phyloP scores from a whole-genome alignment of 441 rosid genomes.

The Populus hybrid region DNA sequence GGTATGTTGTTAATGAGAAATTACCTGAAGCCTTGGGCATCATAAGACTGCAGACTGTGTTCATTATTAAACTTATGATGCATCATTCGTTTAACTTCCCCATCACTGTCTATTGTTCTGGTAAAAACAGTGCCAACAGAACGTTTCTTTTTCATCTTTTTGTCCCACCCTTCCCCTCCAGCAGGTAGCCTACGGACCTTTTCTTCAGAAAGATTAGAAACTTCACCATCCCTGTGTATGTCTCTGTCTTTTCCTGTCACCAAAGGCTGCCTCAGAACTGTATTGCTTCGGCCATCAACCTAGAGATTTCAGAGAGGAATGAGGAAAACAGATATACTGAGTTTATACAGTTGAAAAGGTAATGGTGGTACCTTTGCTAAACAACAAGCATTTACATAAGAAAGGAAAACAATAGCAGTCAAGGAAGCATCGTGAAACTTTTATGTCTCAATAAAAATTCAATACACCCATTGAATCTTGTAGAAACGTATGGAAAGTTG shows the following conservation, averaged over 20 bases:
- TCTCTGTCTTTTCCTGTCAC: slow-evolving; percentile 49
- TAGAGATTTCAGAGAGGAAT: slow-evolving; percentile 17
- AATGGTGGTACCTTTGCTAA: not conserved
- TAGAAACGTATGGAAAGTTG: not conserved
- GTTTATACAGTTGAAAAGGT: not conserved
- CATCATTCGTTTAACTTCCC: slow-evolving; percentile 38
- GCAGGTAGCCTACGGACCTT: slow-evolving; percentile 51
- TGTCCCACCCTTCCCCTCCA: slow-evolving; percentile 70
- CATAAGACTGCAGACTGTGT: slow-evolving; percentile 33
- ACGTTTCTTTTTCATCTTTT: slow-evolving; percentile 57
- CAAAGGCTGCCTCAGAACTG: slow-evolving; percentile 33
- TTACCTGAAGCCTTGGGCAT: slow-evolving; percentile 50
- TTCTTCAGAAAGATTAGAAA: slow-evolving; percentile 45
- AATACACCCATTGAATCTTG: not conserved
- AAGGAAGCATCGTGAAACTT: not conserved
- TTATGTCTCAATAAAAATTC: not conserved
- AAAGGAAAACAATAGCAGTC: not conserved
- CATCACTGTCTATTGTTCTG: slow-evolving; percentile 44
- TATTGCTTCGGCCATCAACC: slow-evolving; percentile 45
- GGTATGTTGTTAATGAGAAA: slow-evolving; percentile 4
- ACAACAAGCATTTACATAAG: not conserved
- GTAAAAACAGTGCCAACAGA: slow-evolving; percentile 43
- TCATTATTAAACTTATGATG: slow-evolving; percentile 44
- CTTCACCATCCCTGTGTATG: slow-evolving; percentile 36
- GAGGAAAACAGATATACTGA: not conserved